Conservation (phyloP, 208 protist genomes). For the Trypanosoma mega region DNA sequence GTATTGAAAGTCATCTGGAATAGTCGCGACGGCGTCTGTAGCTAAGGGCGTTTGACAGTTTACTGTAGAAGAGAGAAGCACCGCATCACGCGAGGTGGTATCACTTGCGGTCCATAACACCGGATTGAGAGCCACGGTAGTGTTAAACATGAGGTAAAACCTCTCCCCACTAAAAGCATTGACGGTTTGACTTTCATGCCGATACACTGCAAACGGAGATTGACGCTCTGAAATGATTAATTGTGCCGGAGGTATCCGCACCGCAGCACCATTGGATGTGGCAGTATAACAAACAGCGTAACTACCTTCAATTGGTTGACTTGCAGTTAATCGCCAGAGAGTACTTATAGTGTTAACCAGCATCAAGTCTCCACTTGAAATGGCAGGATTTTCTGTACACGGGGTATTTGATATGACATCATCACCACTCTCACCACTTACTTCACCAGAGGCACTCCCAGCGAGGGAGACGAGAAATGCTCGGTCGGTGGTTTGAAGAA, state of each 20-base stretch:
- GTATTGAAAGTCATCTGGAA: conserved; percentile 77
- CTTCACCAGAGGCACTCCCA: neutral
- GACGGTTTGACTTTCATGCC: conserved; percentile 34
- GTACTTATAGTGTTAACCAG: conserved; percentile 37
- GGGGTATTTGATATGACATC: neutral
- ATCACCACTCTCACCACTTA: conserved; percentile 5
- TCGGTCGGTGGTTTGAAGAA: conserved; percentile 48
- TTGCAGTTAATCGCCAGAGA: conserved; percentile 61
- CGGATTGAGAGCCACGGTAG: conserved; percentile 51
- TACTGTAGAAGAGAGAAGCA: conserved; percentile 50
- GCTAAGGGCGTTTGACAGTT: conserved; percentile 34
- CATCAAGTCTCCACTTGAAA: conserved; percentile 22
- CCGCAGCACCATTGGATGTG: conserved; percentile 39
- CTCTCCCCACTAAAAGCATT: conserved; percentile 64
- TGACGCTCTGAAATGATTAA: conserved; percentile 63
- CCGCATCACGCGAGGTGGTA: conserved; percentile 32
- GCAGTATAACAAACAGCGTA: conserved; percentile 85
- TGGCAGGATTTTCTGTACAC: conserved; percentile 5
- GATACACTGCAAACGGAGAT: conserved; percentile 74
- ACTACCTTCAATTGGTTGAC: conserved; percentile 28
- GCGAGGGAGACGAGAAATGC: conserved; percentile 49
- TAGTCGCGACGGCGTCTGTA: conserved; percentile 34
- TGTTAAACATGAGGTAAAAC: conserved; percentile 84
- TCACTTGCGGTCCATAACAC: conserved; percentile 22
- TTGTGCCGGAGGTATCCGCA: conserved; percentile 55